Conservation (phyloP, 257 asterid genomes). For the Apocynum venetum region DNA sequence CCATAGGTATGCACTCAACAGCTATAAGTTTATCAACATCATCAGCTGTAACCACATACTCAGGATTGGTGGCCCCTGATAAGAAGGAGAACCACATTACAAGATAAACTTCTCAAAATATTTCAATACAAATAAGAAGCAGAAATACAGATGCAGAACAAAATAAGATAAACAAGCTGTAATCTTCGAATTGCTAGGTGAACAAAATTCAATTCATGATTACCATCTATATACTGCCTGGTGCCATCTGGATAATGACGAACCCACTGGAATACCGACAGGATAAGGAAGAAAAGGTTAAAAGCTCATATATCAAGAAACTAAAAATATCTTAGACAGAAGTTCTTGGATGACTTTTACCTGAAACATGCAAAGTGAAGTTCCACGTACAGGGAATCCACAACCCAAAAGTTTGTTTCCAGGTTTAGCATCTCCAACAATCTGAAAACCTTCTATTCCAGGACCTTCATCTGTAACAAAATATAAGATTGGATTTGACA, state of each 20-base stretch:
- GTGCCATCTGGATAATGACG: constrained; percentile 99
- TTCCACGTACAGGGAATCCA: constrained; percentile 94
- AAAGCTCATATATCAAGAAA: constrained; percentile 13
- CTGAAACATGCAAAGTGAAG: constrained; percentile 99
- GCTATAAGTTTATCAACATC: constrained; percentile 90
- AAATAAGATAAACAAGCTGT: background rate
- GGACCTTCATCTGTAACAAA: constrained; percentile 66
- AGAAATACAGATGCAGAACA: background rate
- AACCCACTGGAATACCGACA: constrained; percentile 71
- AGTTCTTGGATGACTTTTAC: constrained; percentile 29
- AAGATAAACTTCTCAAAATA: background rate
- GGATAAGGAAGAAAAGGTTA: constrained; percentile 8
- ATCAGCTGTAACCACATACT: constrained; percentile 89
- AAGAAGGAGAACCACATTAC: constrained; percentile 4
- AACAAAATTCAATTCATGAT: constrained; percentile 13
- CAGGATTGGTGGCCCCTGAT: constrained; percentile 99
- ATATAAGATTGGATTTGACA: constrained; percentile 24
- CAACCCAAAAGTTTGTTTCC: constrained; percentile 85
- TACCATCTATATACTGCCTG: constrained; percentile 92
- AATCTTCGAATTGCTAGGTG: background rate
- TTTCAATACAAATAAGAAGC: constrained; percentile 5
- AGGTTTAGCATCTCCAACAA: constrained; percentile 93
- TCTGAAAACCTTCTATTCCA: constrained; percentile 87
- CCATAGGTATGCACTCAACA: constrained; percentile 99
- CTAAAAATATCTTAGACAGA: background rate